phyloP scores from a whole-genome alignment of 2,329 filamentous ascomycete genomes.

The Karstenula rhodostoma region DNA sequence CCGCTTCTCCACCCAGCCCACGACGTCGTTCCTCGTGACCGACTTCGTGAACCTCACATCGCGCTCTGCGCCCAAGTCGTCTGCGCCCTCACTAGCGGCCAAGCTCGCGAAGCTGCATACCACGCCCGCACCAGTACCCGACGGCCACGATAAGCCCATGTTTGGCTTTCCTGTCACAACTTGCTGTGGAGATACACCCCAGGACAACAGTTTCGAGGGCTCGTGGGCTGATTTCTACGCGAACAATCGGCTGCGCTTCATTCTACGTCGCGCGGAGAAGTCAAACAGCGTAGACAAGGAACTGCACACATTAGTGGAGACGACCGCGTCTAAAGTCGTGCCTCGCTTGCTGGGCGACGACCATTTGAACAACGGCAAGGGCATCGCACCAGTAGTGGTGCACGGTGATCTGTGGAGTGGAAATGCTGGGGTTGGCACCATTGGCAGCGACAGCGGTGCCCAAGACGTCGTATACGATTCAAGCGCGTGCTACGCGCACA shows the following conservation, averaged over 20 bases:
- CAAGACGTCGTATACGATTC: conserved; percentile 87
- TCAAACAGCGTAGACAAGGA: conserved; percentile 72
- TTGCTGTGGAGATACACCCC: conserved; percentile 84
- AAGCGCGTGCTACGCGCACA: conserved; percentile 82
- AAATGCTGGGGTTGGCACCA: conserved; percentile 74
- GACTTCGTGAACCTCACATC: conserved; percentile 74
- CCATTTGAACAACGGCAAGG: conserved; percentile 67
- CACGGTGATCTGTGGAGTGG: conserved; percentile 96
- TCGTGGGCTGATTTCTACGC: conserved; percentile 90
- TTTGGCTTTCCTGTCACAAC: conserved; percentile 88
- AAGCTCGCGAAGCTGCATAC: conserved; percentile 83
- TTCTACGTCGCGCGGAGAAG: conserved; percentile 65
- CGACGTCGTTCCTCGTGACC: conserved; percentile 69
- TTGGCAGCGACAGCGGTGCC: conserved; percentile 64
- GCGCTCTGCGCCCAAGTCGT: conserved; percentile 36
- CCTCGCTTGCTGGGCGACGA: conserved; percentile 76
- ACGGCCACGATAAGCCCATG: conserved; percentile 65
- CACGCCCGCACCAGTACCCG: conserved; percentile 72
- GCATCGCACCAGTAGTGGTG: conserved; percentile 78
- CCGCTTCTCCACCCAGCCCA: conserved; percentile 55
- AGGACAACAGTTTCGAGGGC: conserved; percentile 76
- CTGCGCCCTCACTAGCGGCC: conserved; percentile 66
- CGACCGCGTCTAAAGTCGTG: conserved; percentile 70
- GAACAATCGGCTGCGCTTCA: conserved; percentile 73
- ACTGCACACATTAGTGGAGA: conserved; percentile 70